Evolutionary conservation across 2,329 filamentous ascomycete genomes (phyloP).

Genomic region (Acrodontium crateriforme): DNA sequence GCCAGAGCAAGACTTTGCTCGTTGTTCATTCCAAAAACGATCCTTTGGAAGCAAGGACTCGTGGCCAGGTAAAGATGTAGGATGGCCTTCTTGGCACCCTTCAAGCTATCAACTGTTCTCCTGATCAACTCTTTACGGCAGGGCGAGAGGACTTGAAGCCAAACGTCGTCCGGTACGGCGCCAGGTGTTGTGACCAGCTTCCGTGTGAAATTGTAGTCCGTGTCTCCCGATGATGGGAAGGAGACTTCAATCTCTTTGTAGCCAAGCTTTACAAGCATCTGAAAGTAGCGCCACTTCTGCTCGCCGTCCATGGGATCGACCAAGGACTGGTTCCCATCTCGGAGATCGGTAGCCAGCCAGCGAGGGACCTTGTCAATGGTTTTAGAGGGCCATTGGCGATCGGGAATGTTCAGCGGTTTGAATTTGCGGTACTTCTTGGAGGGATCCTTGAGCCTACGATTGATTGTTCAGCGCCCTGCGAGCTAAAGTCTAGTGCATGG

Average conservation of each 20-base stretch:
- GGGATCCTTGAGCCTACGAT: conserved; percentile 51
- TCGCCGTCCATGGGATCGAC: conserved; percentile 92
- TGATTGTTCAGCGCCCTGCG: conserved; percentile 1
- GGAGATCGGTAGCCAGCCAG: conserved; percentile 78
- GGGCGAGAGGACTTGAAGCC: conserved; percentile 80
- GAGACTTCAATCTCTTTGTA: conserved; percentile 98
- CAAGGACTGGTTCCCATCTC: conserved; percentile 90
- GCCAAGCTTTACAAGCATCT: conserved; percentile 80
- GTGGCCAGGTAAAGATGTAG: conserved; percentile 94
- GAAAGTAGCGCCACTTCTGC: conserved; percentile 90
- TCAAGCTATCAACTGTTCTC: conserved; percentile 76
- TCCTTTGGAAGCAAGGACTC: conserved; percentile 82
- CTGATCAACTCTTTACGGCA: conserved; percentile 85
- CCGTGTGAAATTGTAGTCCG: conserved; percentile 90
- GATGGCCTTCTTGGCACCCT: conserved; percentile 83
- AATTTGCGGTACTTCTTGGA: conserved; percentile 66
- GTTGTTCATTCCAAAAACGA: conserved; percentile 80
- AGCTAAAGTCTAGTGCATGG: not conserved
- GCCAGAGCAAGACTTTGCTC: conserved; percentile 71
- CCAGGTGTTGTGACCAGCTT: conserved; percentile 75
- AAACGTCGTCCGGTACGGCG: conserved; percentile 75
- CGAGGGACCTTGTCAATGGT: conserved; percentile 71
- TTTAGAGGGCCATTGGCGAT: conserved; percentile 74
- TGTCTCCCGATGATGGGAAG: conserved; percentile 87
- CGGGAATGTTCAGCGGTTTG: conserved; percentile 49